Evolutionary conservation across 2,329 filamentous ascomycete genomes (phyloP), one percentile per base, ranked within the genome.

Genomic region (Lasiodiplodia citricola): DNA sequence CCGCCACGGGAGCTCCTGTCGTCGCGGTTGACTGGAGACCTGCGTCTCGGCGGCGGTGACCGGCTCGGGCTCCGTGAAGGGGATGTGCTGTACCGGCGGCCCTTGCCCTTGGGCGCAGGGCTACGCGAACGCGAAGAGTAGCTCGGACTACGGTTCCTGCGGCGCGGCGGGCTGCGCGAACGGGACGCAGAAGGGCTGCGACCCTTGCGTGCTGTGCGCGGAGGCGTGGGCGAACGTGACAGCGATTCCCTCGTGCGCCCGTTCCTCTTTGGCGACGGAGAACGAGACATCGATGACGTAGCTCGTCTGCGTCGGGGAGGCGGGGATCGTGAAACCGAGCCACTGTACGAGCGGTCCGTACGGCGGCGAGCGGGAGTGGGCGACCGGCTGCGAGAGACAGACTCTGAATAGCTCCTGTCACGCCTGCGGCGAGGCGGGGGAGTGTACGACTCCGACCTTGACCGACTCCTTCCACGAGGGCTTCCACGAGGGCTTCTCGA

Each of bases 301-400:
- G 72, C 70, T 2, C 70, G 71, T 21, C 71, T 70, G 10, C 70
- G 70, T 16, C 72, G 72, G 21, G 69, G 69, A 2, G 71, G 69
- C 18, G 72, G 74, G 3, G 75, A 73, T 18, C 69, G 70, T 16
- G 72, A 72, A 69, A 64, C 47, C 7, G 69, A 70, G 2, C 28
- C 44, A 23, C 38, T 70, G 41, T 58, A 68, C 11, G 67, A 69
- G 6, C 60, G 52, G 31, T 57, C 60, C 11, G 55, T 50, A 31
- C 68, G 64, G 16, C 65, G 69, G 31, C 62, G 68, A 52, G 68
- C 56, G 2, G 68, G 64, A 47, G 71, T 71, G 8, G 72, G 73
- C 5, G 75, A 77, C 52, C 72, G 28, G 67, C 67, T 68, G 51
- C 67, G 67, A 75, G 73, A 54, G 73, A 77, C 14, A 18, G 56